Base-by-base conservation (phyloP, 257 asterid species). In the Capsicum pubescens region DNA sequence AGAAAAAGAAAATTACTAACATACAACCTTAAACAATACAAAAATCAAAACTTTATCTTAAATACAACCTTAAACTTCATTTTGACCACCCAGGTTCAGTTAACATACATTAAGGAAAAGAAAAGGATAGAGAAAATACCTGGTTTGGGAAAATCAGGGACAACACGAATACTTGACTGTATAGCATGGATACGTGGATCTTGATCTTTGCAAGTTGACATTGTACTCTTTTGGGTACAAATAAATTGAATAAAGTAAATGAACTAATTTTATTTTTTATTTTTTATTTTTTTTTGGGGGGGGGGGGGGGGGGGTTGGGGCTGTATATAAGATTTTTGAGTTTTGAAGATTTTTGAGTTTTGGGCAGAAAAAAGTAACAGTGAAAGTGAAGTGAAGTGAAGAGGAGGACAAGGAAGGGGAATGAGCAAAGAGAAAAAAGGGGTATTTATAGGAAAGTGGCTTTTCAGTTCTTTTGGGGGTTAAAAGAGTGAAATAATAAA, bases 101-200 rank as follows among this genome's bases (percentile, higher is more conserved):
- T 39, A 39, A 39, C 42, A 39, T 15, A 14, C 15, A 14, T 14
- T 3, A 26, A 56, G 2, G n/a, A 32, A 35, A 5, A 16, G 16
- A 85, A 39, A 76, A 17, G 44, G 9, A 36, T 16, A 39, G 55
- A 10, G 57, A 10, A 61, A 21, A 13, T 19, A 90, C 98, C 98
- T 82, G 93, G 94, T 86, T 94, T 94, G 0, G 98, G 97, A 74
- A 94, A 94, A 84, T 93, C 46, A 66, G 98, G 98, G 12, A 94
- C 93, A 42, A 94, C 98, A 9, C 97, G 95, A 85, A 94, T 93
- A 89, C 89, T 90, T 16, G 98, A 93, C 72, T 93, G 92, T 84
- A 94, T 93, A 89, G 90, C 94, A 83, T 89, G 86, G 85, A 94
- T 87, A 74, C 98, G 95, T 32, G 94, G 94, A 90, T 94, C 98